These are phyloP conservation scores for Linderniella brevidens DNA, from an alignment of 257 asterid genomes.

Conservation along the genomic window DNA sequence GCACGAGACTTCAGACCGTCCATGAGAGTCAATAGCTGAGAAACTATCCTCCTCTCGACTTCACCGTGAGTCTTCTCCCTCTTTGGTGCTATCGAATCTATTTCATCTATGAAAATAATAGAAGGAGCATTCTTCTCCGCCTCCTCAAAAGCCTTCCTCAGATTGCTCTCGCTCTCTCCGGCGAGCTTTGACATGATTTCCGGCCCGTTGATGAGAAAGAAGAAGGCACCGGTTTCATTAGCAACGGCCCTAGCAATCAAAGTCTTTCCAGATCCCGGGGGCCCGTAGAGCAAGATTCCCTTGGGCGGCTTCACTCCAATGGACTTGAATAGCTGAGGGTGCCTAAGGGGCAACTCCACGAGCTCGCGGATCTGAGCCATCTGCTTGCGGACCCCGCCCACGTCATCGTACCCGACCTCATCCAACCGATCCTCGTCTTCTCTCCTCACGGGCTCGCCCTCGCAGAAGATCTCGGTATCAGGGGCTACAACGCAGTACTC, in stretches of 20 bases:
- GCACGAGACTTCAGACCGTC: constrained; percentile 86
- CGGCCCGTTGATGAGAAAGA: constrained; percentile 80
- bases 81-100: constrained; percentile 89
- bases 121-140: constrained; percentile 97
- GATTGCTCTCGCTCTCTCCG: constrained; percentile 90
- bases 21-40: constrained; percentile 88
- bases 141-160: constrained; percentile 89
- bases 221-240: constrained; percentile 87
- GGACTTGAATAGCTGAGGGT: constrained; percentile 58
- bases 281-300: constrained; percentile 56
- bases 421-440: constrained; percentile 55
- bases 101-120: constrained; percentile 54
- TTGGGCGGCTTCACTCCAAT: constrained; percentile 66
- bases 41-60: constrained; percentile 94
- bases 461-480: constrained; percentile 57
- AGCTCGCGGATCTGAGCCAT: constrained; percentile 71
- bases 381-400: constrained; percentile 62
- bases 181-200: constrained; percentile 89
- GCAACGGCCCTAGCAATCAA: constrained; percentile 86
- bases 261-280: constrained; percentile 92
- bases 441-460: constrained; percentile 53
- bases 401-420: constrained; percentile 61
- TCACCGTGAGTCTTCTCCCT: constrained; percentile 85
- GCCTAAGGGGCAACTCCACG: constrained; percentile 57
- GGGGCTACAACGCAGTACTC: constrained; percentile 68